Evolutionary conservation across 768 basidiomycete genomes (phyloP), one percentile per base, ranked within the genome.

Genomic region (Tylopilus sp.): DNA sequence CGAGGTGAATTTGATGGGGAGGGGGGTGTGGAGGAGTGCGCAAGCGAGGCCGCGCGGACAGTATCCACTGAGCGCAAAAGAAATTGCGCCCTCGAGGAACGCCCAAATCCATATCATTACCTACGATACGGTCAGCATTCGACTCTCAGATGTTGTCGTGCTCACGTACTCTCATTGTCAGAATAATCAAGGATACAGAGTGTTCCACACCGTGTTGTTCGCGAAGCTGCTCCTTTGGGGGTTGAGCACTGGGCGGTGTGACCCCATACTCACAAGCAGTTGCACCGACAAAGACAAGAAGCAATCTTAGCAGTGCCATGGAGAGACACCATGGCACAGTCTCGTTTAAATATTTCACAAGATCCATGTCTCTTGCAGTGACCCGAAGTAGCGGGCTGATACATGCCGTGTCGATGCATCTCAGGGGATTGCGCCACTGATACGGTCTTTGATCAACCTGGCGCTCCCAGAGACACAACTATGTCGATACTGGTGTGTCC

Each of bases 181-280:
- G 1, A 18, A 18, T 11, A 7, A 53, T 0, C 1, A 23, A 33
- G 1, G 40, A 18, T 2, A 49, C 0, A 1, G n/a, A 30, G 6
- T 3, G 22, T 20, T 62, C 60, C 20, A 9, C 9, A 15, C 48
- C 48, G 10, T 25, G 20, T 35, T 48, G 53, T 51, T 62, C 42
- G 10, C 57, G 57, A 0, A 55, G 42, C 10, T 62, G 40, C 5
- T 47, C 40, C 9, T 41, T 18, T 13, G 54, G 44, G n/a, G 59
- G 59, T 4, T 45, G 47, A 8, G n/a, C 44, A 23, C 56, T 54
- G 22, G 62, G 62, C 2, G 62, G 18, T 2, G 59, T 64, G 10
- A n/a, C 15, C 4, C 30, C 40, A 40, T 47, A 44, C 0, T 44
- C 26, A 7, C 44, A 45, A 17, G 45, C 26, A 15, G 21, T 5